Evolutionary conservation across 2,329 filamentous ascomycete species (phyloP), one percentile per base, ranked within the genome.

Genomic region (Beauveria caledonica): DNA sequence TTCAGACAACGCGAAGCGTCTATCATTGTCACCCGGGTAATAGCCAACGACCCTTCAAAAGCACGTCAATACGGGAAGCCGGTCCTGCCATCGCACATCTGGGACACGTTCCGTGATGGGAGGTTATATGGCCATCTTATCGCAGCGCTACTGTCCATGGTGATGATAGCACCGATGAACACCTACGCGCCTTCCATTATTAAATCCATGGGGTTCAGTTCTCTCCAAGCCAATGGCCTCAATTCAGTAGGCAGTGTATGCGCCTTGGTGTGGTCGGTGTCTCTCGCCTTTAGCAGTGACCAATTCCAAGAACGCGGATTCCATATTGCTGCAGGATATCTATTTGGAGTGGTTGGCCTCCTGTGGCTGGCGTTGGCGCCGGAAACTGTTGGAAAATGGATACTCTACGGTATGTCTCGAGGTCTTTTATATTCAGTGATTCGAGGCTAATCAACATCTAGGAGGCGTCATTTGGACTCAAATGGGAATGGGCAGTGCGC

Each of bases 111-210:
- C 9, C 46, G 52, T 11, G 69, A 71, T 49, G 70, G 69, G 68
- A 60, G 68, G 21, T 5, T 70, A 7, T 71, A 71, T 15, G 68
- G 69, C 0, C 68, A 71, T 53, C 64, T 71, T 0, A 60, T 67
- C 1, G 66, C 65, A 0, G 69, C 61, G 0, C 56, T 70, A 0
- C 64, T 71, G 1, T 69, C 69, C 7, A 71, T 71, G 69, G 61
- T 70, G 13, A 71, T 71, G 69, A 70, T 71, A 15, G 48, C 68
- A 1, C 69, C 68, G 0, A 67, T 71, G 64, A 70, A 71, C 29
- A 70, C 68, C 0, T 70, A 71, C 21, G 68, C 66, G 0, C 68
- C 69, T 0, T 71, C 69, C 1, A 70, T 70, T 15, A 71, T 71
- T 60, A 69, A 70, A 54, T 67, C 66, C 1, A 42, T 71, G 0